Percentiles rank a stretch among this genome's conserved stretches.
phyloP scores from a whole-genome alignment of 2,329 filamentous ascomycete species.

The Trichoderma arundinaceum region DNA sequence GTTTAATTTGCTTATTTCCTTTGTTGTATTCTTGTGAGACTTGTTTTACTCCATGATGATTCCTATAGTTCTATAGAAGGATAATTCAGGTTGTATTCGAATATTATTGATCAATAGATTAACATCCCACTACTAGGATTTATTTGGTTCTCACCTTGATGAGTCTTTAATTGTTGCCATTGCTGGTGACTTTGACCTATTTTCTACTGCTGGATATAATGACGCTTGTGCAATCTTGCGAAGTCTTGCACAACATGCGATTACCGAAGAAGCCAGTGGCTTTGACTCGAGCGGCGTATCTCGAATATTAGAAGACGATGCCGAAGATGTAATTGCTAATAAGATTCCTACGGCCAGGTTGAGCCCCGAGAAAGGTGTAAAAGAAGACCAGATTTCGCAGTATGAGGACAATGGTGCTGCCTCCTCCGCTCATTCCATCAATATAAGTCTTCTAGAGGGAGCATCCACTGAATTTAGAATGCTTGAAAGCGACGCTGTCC shows the following conservation, averaged over 20 bases:
- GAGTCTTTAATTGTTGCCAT: conserved; percentile 79
- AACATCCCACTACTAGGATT: conserved; percentile 54
- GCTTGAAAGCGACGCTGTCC: conserved; percentile 65
- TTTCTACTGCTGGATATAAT: conserved; percentile 55
- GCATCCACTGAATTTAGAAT: conserved; percentile 50
- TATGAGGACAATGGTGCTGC: conserved; percentile 39
- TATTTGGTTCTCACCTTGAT: conserved; percentile 77
- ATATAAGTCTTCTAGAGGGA: conserved; percentile 38
- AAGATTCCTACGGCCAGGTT: conserved; percentile 37
- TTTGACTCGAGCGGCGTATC: conserved; percentile 81
- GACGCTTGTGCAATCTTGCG: conserved; percentile 66
- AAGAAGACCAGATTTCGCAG: conserved; percentile 41
- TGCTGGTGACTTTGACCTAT: conserved; percentile 72
- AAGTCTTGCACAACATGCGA: conserved; percentile 67
- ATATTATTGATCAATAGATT: too few species aligned
- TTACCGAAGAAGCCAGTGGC: conserved; percentile 70
- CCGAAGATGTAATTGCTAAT: conserved; percentile 36
- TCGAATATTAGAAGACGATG: conserved; percentile 43
- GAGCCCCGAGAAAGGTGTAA: conserved; percentile 39
- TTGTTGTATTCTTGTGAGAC: too few species aligned
- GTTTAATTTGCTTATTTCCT: too few species aligned
- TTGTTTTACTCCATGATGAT: too few species aligned
- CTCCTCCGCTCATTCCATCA: conserved; percentile 35
- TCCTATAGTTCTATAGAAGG: too few species aligned
- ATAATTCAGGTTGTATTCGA: too few species aligned